Conservation (phyloP, 345 rosid species). For the Rhodamnia rubescens region DNA sequence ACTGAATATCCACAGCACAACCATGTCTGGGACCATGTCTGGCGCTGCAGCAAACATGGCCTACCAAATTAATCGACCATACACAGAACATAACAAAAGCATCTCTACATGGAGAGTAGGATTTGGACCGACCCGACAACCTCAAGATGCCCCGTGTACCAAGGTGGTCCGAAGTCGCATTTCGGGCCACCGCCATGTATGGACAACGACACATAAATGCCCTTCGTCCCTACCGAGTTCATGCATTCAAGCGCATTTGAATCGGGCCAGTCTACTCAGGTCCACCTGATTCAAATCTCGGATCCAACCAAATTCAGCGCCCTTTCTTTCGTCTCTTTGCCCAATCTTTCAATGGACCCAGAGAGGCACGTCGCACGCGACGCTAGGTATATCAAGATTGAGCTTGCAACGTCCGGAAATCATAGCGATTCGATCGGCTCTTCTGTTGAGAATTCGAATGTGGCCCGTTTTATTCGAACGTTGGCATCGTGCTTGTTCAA, state of each 20-base stretch:
- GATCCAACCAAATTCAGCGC: background rate
- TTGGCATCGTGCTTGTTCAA: background rate
- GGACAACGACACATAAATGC: background rate
- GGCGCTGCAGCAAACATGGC: background rate
- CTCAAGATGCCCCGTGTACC: background rate
- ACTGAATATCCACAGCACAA: background rate
- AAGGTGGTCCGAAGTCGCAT: background rate
- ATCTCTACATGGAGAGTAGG: background rate
- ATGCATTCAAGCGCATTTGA: background rate
- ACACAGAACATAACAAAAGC: background rate
- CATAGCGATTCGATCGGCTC: background rate
- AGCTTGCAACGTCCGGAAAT: background rate
- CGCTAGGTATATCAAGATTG: background rate
- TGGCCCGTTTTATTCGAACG: fast-evolving
- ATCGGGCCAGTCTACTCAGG: background rate
- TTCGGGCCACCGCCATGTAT: background rate
- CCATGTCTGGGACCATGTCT: background rate
- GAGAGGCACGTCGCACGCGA: background rate
- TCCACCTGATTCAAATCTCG: background rate
- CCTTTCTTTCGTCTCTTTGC: background rate
- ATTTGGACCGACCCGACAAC: background rate
- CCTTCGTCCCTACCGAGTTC: background rate
- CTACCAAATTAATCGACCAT: background rate
- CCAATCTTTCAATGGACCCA: background rate
- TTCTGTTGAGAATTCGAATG: fast-evolving